Base-by-base conservation (phyloP, 1,284 basidiomycete genomes). In the Microbotryum intermedium region DNA sequence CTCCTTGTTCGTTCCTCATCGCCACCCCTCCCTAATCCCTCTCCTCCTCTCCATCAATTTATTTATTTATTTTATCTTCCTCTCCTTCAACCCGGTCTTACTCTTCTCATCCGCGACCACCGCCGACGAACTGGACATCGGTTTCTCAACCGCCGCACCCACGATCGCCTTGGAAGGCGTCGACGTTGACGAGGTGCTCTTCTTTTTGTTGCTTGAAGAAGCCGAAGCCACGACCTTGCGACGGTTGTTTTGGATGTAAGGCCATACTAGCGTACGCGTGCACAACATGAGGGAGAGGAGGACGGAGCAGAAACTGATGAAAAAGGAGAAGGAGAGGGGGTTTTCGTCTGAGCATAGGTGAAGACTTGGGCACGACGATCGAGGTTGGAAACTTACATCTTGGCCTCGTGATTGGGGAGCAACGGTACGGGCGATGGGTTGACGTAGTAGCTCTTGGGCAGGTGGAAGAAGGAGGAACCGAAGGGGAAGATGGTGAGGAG, bases 361-460 rank as follows among this genome's bases (percentile, higher is more conserved):
- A 58, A 57, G 49, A 23, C 67, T 23, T 46, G 25, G 20, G 26
- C 61, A n/a, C 18, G 29, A n/a, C 2, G 26, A 50, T 34, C 13
- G 43, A 10, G 9, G 10, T 42, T n/a, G 21, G 44, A 26, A 26
- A 20, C 4, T 18, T 26, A 65, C 64, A 63, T 64, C 59, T 68
- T 68, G 21, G 66, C 66, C 50, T 68, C 64, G 23, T 55, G 59
- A 20, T 58, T 45, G 20, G 55, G 56, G 45, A 68, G 56, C 20
- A 68, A 58, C 1, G 53, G 30, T 3, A 47, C 26, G 21, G 49
- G 29, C 7, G 43, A 29, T 23, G 56, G 20, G 25, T 29, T 34
- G 23, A 56, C 45, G 20, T 62, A 42, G 66, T 68, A 68, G 21
- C 48, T 52, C 57, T 64, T 66, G 18, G 66, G 66, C 20, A 68